Base-by-base conservation (phyloP, 2,329 filamentous ascomycete genomes). In the Arthrinium phaeospermum region DNA sequence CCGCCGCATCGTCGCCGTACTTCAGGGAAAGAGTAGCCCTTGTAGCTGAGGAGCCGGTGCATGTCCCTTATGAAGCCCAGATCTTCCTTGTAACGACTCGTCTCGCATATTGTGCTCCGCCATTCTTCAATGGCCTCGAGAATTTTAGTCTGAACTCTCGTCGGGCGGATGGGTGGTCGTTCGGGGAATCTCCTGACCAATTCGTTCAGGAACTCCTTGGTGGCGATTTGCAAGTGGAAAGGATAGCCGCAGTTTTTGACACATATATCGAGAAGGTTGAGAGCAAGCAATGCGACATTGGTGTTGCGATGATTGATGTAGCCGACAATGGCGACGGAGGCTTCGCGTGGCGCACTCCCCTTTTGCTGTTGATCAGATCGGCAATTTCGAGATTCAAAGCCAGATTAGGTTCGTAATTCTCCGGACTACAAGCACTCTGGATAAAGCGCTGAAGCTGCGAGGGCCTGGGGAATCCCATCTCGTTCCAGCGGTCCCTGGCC, bases 161-260 rank as follows among this genome's bases (percentile, higher is more conserved):
- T 94, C 61, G 94, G 87, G 73, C 96, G 93, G 74, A 96, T 88
- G 1, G 96, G 95, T 67, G 96, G 96, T 34, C 96, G 90, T 84
- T 99, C 96, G 68, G 96, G 96, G 79, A 99, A 99, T 76, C 96
- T 91, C 76, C 96, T 92, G 74, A 99, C 96, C 73, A 99, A 91
- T 86, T 99, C 96, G 84, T 99, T 99, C 78, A 99, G 91, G 79
- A 99, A 99, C 80, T 99, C 96, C 83, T 99, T 99, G 77, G 96
- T 98, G 83, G 94, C 95, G 81, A 99, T 98, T 84, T 99, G 96
- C 72, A 99, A 91, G 81, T 99, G 96, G 83, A 99, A 99, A 0
- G 96, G 95, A 82, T 99, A 99, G 78, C 96, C 96, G 88, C 96
- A 99, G 85, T 99, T 99, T 87, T 99, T 99, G 83, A 98, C 96